Percentiles rank a stretch among this genome's conserved stretches.
Conservation (phyloP, 2,329 filamentous ascomycete species). For the Fusarium floridanum region DNA sequence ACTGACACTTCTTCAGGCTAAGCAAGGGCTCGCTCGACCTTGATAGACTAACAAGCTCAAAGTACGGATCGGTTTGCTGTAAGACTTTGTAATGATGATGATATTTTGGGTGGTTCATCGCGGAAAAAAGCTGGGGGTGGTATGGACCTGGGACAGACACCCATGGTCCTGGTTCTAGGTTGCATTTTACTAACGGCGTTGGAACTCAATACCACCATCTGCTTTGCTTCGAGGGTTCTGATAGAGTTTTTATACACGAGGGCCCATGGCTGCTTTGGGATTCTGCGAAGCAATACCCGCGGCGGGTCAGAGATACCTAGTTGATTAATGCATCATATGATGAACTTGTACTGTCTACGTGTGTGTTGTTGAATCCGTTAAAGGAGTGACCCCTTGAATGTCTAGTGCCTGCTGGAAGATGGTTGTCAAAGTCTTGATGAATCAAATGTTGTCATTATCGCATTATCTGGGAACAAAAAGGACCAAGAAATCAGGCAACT, state of each 20-base stretch:
- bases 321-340: constrained; percentile 47
- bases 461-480: constrained; percentile 8
- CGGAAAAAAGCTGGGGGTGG: constrained; percentile 41
- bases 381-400: not conserved
- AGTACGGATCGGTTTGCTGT: constrained; percentile 19
- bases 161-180: constrained; percentile 39
- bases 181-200: constrained; percentile 48
- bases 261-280: constrained; percentile 34
- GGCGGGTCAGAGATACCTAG: constrained; percentile 45
- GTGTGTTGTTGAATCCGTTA: not conserved
- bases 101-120: constrained; percentile 37
- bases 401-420: not conserved
- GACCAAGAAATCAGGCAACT: constrained; percentile 13
- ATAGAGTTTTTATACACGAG: constrained; percentile 37
- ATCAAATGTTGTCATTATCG: constrained; percentile 17
- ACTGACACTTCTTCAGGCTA: constrained; percentile 54
- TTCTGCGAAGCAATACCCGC: constrained; percentile 42
- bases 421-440: constrained; percentile 7
- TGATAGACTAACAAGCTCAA: constrained; percentile 32
- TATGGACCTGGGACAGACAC: constrained; percentile 40
- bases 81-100: constrained; percentile 42
- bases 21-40: constrained; percentile 64
- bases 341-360: constrained; percentile 19
- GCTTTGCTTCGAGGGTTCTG: constrained; percentile 39
- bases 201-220: constrained; percentile 46